Evolutionary conservation across 257 asterid genomes (phyloP).

Genomic region (Thymus quinquecostatus): DNA sequence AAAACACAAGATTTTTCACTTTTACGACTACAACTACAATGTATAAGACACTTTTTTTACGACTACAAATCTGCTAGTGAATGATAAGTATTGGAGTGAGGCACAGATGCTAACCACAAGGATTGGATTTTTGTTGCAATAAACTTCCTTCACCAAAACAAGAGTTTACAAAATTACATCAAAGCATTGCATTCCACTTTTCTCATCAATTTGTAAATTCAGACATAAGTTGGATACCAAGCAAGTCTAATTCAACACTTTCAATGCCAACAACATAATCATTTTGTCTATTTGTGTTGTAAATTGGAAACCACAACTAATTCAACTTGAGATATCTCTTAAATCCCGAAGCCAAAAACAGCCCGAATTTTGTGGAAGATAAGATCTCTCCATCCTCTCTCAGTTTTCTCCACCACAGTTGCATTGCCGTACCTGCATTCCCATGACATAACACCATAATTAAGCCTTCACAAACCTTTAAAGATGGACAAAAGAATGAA

Average conservation of each 20-base stretch:
- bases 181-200: neutral
- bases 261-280: conserved; percentile 27
- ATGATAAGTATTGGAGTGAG: no score
- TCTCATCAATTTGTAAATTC: neutral
- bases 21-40: no score
- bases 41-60: no score
- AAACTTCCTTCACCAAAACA: no score
- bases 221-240: conserved; percentile 3
- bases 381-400: conserved; percentile 96
- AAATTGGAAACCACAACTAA: conserved; percentile 2
- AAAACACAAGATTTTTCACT: no score
- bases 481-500: neutral
- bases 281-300: conserved; percentile 10
- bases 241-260: conserved; percentile 1
- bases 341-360: conserved; percentile 65
- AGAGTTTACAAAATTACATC: no score
- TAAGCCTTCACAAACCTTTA: neutral
- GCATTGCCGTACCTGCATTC: conserved; percentile 77
- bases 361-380: conserved; percentile 81
- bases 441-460: neutral
- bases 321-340: conserved; percentile 15
- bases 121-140: no score
- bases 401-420: conserved; percentile 93
- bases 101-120: no score
- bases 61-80: no score